Base-by-base conservation (phyloP, 495 filamentous ascomycete species). In the Xylaria palmicola region DNA sequence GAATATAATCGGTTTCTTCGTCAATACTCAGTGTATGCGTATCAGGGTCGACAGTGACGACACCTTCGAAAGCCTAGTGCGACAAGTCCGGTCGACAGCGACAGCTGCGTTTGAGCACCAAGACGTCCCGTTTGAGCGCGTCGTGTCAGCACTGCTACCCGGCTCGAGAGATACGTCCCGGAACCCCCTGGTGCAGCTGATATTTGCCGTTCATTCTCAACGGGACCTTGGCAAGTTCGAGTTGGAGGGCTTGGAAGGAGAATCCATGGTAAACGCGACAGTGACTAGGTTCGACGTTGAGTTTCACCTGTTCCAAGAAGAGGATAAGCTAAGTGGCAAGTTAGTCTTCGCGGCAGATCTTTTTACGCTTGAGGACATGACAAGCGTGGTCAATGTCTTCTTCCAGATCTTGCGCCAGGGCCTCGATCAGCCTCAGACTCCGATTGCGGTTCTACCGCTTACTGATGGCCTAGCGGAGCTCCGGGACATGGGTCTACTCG, bases 171-270 rank as follows among this genome's bases (percentile, higher is more conserved):
- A 62, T 52, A 49, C 48, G 22, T 62, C 60, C 17, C 39, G 60
- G 40, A 55, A 62, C 52, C 60, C 60, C 27, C 22, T 62, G 20
- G 60, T 56, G 20, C 60, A 62, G 43, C 52, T 62, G 22, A 32
- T 62, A 39, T 62, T 62, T 43, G 60, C 51, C 27, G 17, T 62
- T 19, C 60, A 62, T 56, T 62, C 60, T 36, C 60, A 62, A 40
- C 36, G 57, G 36, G 60, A 62, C 60, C 40, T 62, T 13, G 60
- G 60, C 37, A 62, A 57, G 26, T 47, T 62, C 20, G 40, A 49
- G 51, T 43, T 62, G 24, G 51, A 62, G 40, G 60, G 52, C 32
- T 39, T 62, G 0, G 40, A 62, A 50, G 48, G 40, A 44, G 50
- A 62, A 30, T 27, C 50, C 39, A 29, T 62, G 6, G 27, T 39